Conservation (phyloP, 306 rosid species). For the Trifolium subterraneum region DNA sequence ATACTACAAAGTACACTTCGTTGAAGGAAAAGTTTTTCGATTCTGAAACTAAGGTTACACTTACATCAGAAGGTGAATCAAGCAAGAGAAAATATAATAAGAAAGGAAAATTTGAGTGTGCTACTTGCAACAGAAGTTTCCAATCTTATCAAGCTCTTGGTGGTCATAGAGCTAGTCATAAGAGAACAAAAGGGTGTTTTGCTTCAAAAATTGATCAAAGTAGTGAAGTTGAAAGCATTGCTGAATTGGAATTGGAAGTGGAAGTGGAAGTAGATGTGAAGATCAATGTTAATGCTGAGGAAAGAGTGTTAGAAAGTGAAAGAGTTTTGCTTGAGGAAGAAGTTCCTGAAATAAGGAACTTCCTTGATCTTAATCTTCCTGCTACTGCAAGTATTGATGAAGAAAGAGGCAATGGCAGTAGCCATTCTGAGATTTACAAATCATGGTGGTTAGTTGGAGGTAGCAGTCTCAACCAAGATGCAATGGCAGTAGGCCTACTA, state of each 20-base stretch:
- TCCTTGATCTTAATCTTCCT: slow-evolving; percentile 91
- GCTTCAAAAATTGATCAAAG: slow-evolving; percentile 54
- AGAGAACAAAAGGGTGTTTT: slow-evolving; percentile 61
- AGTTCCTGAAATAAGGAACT: slow-evolving; percentile 60
- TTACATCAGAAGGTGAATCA: slow-evolving; percentile 46
- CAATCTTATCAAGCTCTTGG: slow-evolving; percentile 92
- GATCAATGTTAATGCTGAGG: slow-evolving; percentile 22
- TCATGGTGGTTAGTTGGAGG: slow-evolving; percentile 64
- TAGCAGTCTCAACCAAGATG: slow-evolving; percentile 50
- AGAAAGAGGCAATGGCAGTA: slow-evolving; percentile 38
- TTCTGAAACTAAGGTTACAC: slow-evolving; percentile 39
- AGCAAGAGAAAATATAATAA: slow-evolving; percentile 45
- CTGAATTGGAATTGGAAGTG: slow-evolving; percentile 46
- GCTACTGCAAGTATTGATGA: slow-evolving; percentile 64
- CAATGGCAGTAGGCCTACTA: slow-evolving; percentile 50
- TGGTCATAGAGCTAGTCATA: slow-evolving; percentile 92
- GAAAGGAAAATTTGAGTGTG: slow-evolving; percentile 74
- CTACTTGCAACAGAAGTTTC: slow-evolving; percentile 71
- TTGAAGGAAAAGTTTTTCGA: slow-evolving; percentile 51
- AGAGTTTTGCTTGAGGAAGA: slow-evolving; percentile 49
- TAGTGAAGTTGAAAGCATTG: slow-evolving; percentile 67
- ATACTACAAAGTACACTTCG: slow-evolving; percentile 44
- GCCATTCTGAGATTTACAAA: slow-evolving; percentile 44
- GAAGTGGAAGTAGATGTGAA: slow-evolving; percentile 20
- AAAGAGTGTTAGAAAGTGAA: slow-evolving; percentile 28